A percentile compares a stretch with the other conserved stretches of the same genome.
Conservation (phyloP, 23 red algal species). For the Gracilaria caudata region DNA sequence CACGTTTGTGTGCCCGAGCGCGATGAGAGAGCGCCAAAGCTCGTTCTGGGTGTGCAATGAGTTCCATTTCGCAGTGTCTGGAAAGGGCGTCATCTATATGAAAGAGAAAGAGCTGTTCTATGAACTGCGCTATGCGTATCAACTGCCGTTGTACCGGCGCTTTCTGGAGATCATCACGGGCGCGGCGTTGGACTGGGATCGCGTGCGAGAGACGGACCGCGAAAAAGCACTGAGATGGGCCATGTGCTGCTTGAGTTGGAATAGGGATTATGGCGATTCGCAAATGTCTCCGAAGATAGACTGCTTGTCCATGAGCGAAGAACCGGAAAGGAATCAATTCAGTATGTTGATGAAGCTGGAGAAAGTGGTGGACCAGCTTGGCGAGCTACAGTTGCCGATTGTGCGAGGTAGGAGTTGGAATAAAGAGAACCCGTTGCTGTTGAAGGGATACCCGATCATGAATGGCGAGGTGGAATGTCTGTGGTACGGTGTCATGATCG, state of each 20-base stretch:
- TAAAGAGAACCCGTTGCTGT: slow-evolving; percentile 6
- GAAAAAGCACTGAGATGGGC: background rate
- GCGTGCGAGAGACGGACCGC: background rate
- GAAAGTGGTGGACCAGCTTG: background rate
- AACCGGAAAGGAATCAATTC: background rate
- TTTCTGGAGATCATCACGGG: background rate
- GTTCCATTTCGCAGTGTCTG: slow-evolving; percentile 12
- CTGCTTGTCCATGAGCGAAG: background rate
- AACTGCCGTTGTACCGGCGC: background rate
- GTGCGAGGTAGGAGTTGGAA: slow-evolving; percentile 16
- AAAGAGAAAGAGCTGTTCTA: background rate
- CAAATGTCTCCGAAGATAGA: background rate
- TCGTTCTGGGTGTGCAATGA: slow-evolving; percentile 27
- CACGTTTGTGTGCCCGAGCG: slow-evolving; percentile 24
- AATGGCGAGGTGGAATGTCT: background rate
- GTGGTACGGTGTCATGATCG: background rate
- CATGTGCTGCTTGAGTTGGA: background rate
- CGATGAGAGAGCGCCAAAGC: background rate
- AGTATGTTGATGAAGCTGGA: background rate
- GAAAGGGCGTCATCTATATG: slow-evolving; percentile 16
- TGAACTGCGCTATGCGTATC: background rate
- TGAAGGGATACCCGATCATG: background rate
- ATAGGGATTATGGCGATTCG: background rate
- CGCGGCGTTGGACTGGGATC: background rate
- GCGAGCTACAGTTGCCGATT: slow-evolving; percentile 12